Conservation (phyloP, 495 filamentous ascomycete species). For the Collariella sp. region DNA sequence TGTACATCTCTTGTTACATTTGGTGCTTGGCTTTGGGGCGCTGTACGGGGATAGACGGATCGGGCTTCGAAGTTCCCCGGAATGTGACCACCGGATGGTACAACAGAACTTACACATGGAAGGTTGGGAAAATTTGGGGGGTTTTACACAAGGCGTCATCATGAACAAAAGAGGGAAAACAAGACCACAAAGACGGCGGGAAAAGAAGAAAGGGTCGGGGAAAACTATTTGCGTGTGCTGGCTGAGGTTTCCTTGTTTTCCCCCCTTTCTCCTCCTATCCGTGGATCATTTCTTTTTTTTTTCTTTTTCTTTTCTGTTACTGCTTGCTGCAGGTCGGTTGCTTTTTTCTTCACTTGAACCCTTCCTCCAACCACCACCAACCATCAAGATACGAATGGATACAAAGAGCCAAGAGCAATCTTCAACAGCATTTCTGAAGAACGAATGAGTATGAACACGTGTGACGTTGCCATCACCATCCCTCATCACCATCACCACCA, state of each 20-base stretch:
- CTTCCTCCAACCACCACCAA: too few species aligned
- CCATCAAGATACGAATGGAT: too few species aligned
- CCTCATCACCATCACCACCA: too few species aligned
- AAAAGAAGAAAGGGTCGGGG: not conserved
- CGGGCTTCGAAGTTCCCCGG: not conserved
- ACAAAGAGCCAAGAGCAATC: too few species aligned
- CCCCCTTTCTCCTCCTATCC: not conserved
- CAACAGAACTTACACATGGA: not conserved
- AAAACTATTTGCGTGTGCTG: not conserved
- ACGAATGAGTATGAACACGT: too few species aligned
- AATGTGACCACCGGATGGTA: not conserved
- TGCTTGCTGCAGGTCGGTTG: constrained; percentile 3
- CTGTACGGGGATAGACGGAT: not conserved
- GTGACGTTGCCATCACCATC: too few species aligned
- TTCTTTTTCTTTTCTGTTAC: constrained; percentile 9
- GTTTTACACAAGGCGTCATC: not conserved
- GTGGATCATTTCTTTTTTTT: not conserved
- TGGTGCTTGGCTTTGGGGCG: not conserved
- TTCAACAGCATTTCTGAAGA: too few species aligned
- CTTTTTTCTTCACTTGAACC: not conserved
- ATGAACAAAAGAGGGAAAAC: not conserved
- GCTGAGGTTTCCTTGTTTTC: not conserved
- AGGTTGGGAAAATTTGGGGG: not conserved
- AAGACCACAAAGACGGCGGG: not conserved
- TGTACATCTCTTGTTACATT: constrained; percentile 2